Percentiles rank a stretch among this genome's conserved stretches.
Conservation (phyloP, 2,329 filamentous ascomycete genomes). For the Talaromyces albobiverticillius region DNA sequence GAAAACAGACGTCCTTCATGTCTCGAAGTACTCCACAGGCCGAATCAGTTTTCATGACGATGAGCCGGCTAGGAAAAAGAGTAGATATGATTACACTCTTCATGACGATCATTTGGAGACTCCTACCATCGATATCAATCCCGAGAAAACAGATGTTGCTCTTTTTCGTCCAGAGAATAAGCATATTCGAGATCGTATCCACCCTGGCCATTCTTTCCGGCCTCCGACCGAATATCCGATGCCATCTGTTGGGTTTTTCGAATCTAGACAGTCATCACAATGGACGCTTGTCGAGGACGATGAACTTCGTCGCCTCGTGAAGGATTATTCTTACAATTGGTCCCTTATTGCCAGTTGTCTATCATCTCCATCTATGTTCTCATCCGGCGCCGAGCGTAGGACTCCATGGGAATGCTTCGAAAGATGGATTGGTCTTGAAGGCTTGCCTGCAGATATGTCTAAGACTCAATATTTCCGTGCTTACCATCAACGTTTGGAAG, state of each 20-base stretch:
- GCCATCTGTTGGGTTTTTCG: slow-evolving; percentile 88
- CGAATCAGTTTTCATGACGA: slow-evolving; percentile 68
- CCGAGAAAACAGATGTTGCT: slow-evolving; percentile 73
- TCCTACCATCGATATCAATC: slow-evolving; percentile 52
- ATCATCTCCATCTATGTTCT: slow-evolving; percentile 68
- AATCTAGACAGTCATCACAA: slow-evolving; percentile 79
- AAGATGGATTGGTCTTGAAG: slow-evolving; percentile 89
- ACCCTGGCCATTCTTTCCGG: slow-evolving; percentile 87
- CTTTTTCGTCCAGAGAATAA: slow-evolving; percentile 89
- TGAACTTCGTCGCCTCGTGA: slow-evolving; percentile 77
- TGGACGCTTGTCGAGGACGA: slow-evolving; percentile 92
- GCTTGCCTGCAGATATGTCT: slow-evolving; percentile 85
- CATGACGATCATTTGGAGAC: slow-evolving; percentile 65
- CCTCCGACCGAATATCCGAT: slow-evolving; percentile 89
- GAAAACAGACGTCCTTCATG: slow-evolving; percentile 73
- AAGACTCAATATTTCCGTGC: slow-evolving; percentile 94
- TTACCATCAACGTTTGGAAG: slow-evolving; percentile 62
- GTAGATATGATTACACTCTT: slow-evolving; percentile 76
- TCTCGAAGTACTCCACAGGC: slow-evolving; percentile 83
- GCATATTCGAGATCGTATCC: slow-evolving; percentile 80
- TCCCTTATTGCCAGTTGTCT: slow-evolving; percentile 84
- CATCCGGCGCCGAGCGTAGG: slow-evolving; percentile 82
- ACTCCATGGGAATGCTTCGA: slow-evolving; percentile 99
- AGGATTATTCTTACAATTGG: slow-evolving; percentile 97
- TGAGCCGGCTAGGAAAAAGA: slow-evolving; percentile 69